Percentiles rank a stretch among this genome's conserved stretches.
Conservation (phyloP, 768 basidiomycete species). For the Kwoniella pini region DNA sequence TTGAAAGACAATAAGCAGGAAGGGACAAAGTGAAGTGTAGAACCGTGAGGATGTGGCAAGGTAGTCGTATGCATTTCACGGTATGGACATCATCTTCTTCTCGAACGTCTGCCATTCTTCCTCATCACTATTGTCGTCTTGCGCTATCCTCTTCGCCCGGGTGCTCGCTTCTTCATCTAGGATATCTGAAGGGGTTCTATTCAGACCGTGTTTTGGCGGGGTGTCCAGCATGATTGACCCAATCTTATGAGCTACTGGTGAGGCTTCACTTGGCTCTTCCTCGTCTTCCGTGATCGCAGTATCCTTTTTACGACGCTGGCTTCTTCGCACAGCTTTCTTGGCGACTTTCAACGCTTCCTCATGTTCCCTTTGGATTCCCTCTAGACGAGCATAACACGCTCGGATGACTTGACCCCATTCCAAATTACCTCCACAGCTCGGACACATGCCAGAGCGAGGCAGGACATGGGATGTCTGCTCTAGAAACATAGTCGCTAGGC, state of each 20-base stretch:
- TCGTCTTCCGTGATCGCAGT: neutral
- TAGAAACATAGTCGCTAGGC: slow-evolving; percentile 46
- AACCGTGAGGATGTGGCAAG: neutral
- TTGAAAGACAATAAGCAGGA: neutral
- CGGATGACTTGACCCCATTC: slow-evolving; percentile 55
- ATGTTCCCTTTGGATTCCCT: slow-evolving; percentile 26
- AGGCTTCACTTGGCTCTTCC: neutral
- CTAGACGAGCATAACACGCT: slow-evolving; percentile 47
- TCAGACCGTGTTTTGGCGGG: slow-evolving; percentile 5
- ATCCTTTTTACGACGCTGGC: neutral
- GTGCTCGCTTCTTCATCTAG: neutral
- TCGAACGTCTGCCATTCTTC: slow-evolving; percentile 21
- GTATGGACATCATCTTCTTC: slow-evolving; percentile 15
- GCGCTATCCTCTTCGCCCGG: neutral
- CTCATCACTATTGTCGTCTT: neutral
- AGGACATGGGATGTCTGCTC: slow-evolving; percentile 33
- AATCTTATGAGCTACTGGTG: neutral
- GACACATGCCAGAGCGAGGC: slow-evolving; percentile 50
- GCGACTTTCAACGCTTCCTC: slow-evolving; percentile 20
- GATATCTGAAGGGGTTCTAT: slow-evolving; percentile 7
- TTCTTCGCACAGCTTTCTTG: neutral
- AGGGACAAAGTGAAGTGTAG: neutral
- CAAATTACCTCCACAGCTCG: slow-evolving; percentile 31
- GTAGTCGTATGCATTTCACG: slow-evolving; percentile 9
- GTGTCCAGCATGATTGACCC: slow-evolving; percentile 4